Evolutionary conservation across 164 flowering plant species (phyloP).

Genomic region (Aristolochia californica): DNA sequence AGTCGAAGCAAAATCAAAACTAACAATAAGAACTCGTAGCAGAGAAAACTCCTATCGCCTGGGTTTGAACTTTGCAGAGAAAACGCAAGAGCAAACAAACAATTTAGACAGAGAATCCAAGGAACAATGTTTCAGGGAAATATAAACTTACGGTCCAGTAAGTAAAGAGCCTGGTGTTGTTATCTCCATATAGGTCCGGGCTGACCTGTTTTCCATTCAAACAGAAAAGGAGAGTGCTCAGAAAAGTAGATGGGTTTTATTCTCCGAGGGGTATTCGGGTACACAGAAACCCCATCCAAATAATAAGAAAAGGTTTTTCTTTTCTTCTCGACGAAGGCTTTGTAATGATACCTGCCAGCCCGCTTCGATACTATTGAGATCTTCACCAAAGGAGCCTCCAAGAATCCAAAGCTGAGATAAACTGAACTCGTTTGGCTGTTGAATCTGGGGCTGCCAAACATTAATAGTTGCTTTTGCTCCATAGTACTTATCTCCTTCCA

Average conservation of each 20-base stretch:
- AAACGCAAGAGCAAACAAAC: no score
- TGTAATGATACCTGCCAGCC: conserved; percentile 79
- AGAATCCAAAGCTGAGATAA: conserved; percentile 92
- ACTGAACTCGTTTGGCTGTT: conserved; percentile 91
- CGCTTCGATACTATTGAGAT: conserved; percentile 97
- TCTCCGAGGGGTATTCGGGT: no score
- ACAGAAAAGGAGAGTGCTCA: background rate
- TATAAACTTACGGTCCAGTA: conserved; percentile 86
- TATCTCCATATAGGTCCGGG: conserved; percentile 93
- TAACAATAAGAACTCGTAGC: no score
- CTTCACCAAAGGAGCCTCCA: conserved; percentile 94
- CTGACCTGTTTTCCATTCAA: conserved; percentile 51
- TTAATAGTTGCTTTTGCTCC: conserved; percentile 97
- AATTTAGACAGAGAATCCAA: no score
- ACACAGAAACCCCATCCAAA: no score
- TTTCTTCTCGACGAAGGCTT: conserved; percentile 1
- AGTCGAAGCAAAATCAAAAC: no score
- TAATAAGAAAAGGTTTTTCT: background rate
- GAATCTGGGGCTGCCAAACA: conserved; percentile 91
- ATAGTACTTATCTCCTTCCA: conserved; percentile 84
- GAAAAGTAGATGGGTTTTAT: no score
- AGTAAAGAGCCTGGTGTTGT: conserved; percentile 81
- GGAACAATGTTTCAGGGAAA: no score
- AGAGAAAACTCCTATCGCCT: no score
- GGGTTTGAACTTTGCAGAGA: no score